These are phyloP conservation scores for Aspergillus sparsus DNA, from an alignment of 495 filamentous ascomycete genomes.

Conservation along the genomic window DNA sequence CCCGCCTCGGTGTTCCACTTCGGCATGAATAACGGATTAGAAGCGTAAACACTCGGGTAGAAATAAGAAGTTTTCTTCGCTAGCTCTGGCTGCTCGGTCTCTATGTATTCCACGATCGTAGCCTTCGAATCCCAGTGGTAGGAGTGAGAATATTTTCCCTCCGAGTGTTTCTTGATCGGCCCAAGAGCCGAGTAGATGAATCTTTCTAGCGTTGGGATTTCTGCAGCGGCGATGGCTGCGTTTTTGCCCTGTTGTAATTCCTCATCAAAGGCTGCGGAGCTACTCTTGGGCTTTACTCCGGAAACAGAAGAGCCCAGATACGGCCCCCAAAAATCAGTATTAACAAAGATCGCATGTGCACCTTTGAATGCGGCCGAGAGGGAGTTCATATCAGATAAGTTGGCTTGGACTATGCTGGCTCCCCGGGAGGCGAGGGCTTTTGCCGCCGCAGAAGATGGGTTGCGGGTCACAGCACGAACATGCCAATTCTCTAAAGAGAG, in stretches of 20 bases:
- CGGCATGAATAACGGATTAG: conserved; percentile 38
- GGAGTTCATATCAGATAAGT: conserved; percentile 45
- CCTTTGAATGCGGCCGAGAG: conserved; percentile 48
- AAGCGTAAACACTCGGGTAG: conserved; percentile 35
- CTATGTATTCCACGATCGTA: conserved; percentile 40
- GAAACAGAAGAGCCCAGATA: conserved; percentile 23
- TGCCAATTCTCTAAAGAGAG: conserved; percentile 38
- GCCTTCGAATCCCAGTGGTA: conserved; percentile 46
- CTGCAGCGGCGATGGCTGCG: conserved; percentile 49
- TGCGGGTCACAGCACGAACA: conserved; percentile 46
- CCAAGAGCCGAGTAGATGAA: conserved; percentile 46
- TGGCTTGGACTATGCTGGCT: conserved; percentile 48
- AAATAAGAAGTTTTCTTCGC: conserved; percentile 34
- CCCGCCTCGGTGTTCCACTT: conserved; percentile 26
- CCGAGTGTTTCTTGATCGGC: conserved; percentile 32
- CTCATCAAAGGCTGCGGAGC: conserved; percentile 46
- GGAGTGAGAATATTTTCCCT: conserved; percentile 40
- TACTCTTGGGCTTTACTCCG: conserved; percentile 21
- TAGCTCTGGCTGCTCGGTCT: conserved; percentile 26
- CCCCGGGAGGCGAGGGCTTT: conserved; percentile 41
- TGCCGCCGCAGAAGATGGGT: conserved; percentile 43
- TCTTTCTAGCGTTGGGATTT: conserved; percentile 45
- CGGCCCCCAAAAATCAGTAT: conserved; percentile 53
- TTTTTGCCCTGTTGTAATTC: conserved; percentile 53
- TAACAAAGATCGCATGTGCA: conserved; percentile 52